phyloP scores from a whole-genome alignment of 2,329 filamentous ascomycete species.

The Aspergillus tamarii region DNA sequence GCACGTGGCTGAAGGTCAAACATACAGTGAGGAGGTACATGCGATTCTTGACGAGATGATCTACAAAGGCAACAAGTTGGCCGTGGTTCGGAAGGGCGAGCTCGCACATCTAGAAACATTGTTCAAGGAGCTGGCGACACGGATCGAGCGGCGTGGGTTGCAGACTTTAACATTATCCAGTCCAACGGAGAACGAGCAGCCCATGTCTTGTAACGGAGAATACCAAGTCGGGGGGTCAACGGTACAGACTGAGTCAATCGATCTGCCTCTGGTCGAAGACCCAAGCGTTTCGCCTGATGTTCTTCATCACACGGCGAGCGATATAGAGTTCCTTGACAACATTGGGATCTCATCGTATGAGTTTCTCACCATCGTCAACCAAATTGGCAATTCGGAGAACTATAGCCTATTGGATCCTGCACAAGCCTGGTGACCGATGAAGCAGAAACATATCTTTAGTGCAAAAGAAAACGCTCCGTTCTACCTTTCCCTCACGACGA shows the following conservation, averaged over 20 bases:
- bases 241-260: background rate
- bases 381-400: slow-evolving; percentile 31
- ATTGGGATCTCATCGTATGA: slow-evolving; percentile 46
- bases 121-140: slow-evolving; percentile 30
- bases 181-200: background rate
- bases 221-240: background rate
- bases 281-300: slow-evolving; percentile 1
- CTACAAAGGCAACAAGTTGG: slow-evolving; percentile 37
- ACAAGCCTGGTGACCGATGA: background rate
- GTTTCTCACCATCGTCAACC: slow-evolving; percentile 44
- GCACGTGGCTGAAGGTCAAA: slow-evolving; percentile 28
- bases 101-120: slow-evolving; percentile 30
- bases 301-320: slow-evolving; percentile 4
- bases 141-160: slow-evolving; percentile 31
- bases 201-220: background rate
- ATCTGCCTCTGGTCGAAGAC: background rate
- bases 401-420: slow-evolving; percentile 16
- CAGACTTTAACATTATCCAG: slow-evolving; percentile 26
- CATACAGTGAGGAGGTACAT: slow-evolving; percentile 24
- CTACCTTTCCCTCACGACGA: too few species aligned
- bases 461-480: too few species aligned
- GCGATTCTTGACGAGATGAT: slow-evolving; percentile 41
- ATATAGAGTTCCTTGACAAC: slow-evolving; percentile 37
- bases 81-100: slow-evolving; percentile 34
- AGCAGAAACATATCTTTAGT: too few species aligned